Percentiles rank a stretch among this genome's conserved stretches.
phyloP scores from a whole-genome alignment of 1,284 basidiomycete species.

The Flammula alnicola region DNA sequence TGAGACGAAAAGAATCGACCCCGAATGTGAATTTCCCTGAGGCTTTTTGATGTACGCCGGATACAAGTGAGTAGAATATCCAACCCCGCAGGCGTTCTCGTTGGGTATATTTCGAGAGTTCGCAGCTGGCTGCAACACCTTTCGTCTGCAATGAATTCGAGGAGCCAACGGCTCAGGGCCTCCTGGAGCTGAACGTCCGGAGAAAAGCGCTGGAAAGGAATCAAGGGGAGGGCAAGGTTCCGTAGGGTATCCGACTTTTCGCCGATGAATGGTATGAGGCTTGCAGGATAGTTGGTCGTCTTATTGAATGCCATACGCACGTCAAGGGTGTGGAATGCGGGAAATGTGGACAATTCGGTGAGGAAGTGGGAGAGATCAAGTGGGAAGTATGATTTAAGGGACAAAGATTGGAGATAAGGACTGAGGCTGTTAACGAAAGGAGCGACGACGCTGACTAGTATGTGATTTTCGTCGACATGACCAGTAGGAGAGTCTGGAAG shows the following conservation, averaged over 20 bases:
- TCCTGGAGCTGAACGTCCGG: constrained; percentile 32
- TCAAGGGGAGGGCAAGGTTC: constrained; percentile 42
- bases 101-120: constrained; percentile 45
- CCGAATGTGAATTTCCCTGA: too few species aligned
- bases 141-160: constrained; percentile 30
- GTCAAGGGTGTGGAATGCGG: constrained; percentile 35
- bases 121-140: constrained; percentile 33
- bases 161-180: constrained; percentile 39
- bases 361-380: constrained; percentile 43
- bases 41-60: too few species aligned
- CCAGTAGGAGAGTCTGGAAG: constrained; percentile 22
- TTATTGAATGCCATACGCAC: constrained; percentile 45
- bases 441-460: constrained; percentile 35
- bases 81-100: too few species aligned
- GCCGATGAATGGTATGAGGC: constrained; percentile 37
- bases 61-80: too few species aligned
- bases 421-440: constrained; percentile 41
- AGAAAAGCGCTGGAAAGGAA: constrained; percentile 35
- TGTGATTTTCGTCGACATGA: constrained; percentile 23
- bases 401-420: constrained; percentile 34
- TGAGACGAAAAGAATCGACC: constrained; percentile 42
- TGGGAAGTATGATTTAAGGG: constrained; percentile 40
- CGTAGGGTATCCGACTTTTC: constrained; percentile 34
- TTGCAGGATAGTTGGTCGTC: constrained; percentile 39
- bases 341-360: constrained; percentile 33